These are phyloP conservation scores for Salix purpurea DNA, from an alignment of 345 rosid species.

Conservation along the genomic window DNA sequence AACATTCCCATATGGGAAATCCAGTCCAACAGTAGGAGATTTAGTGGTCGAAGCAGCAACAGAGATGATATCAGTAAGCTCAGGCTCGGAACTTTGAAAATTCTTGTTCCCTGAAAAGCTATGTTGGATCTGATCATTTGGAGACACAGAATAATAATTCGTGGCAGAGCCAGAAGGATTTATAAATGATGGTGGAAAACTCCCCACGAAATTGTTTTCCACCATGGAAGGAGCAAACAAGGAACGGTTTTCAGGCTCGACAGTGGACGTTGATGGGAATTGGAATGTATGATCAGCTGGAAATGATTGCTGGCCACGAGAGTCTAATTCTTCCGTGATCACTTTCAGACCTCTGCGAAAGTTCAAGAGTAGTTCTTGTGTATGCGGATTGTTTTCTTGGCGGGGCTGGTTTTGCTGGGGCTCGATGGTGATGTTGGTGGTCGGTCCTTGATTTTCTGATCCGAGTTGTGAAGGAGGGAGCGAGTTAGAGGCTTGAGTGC, in stretches of 20 bases:
- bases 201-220: neutral
- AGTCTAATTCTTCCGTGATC: slow-evolving; percentile 2
- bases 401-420: neutral
- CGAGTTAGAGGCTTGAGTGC: slow-evolving; percentile 30
- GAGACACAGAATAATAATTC: slow-evolving; percentile 20
- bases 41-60: slow-evolving; percentile 31
- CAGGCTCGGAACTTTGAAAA: slow-evolving; percentile 20
- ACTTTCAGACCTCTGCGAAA: slow-evolving; percentile 10
- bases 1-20: slow-evolving; percentile 32
- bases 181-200: slow-evolving; percentile 10
- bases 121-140: slow-evolving; percentile 4
- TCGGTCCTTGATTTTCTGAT: slow-evolving; percentile 11
- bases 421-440: neutral
- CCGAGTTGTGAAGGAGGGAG: slow-evolving; percentile 19
- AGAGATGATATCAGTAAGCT: slow-evolving; percentile 13
- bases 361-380: slow-evolving; percentile 13
- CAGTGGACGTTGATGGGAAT: slow-evolving; percentile 14
- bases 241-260: neutral
- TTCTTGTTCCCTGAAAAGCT: slow-evolving; percentile 14
- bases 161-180: slow-evolving; percentile 28
- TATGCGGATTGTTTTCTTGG: neutral
- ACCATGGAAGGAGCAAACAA: neutral
- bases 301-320: neutral
- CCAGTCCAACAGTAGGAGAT: slow-evolving; percentile 40
- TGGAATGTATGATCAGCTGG: neutral